phyloP scores from a whole-genome alignment of 805 yeast species.

The Metschnikowia similis region DNA sequence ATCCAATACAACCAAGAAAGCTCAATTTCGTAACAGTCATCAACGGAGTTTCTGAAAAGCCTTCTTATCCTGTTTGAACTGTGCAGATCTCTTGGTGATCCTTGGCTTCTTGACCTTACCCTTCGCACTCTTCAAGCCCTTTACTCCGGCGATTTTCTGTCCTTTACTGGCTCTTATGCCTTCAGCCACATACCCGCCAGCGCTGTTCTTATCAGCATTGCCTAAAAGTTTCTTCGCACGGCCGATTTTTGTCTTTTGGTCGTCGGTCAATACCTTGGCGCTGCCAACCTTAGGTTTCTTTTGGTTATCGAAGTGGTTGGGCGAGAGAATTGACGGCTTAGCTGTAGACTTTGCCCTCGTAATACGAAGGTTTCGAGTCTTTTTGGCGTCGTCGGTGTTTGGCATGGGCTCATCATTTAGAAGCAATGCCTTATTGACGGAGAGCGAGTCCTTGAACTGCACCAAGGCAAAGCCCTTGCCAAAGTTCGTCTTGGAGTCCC shows the following conservation, averaged over 20 bases:
- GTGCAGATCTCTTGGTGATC: conserved; percentile 50
- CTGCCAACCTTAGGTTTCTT: conserved; percentile 21
- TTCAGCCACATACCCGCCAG: conserved; percentile 60
- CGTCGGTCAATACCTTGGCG: conserved; percentile 46
- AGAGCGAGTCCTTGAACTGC: conserved; percentile 70
- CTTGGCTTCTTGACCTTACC: conserved; percentile 52
- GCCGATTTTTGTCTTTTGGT: conserved; percentile 73
- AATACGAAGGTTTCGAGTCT: conserved; percentile 67
- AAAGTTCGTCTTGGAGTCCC: conserved; percentile 89
- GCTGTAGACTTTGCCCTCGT: conserved; percentile 47
- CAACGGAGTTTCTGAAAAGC: conserved; percentile 17
- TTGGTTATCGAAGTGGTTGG: conserved; percentile 38
- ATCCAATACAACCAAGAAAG: not conserved
- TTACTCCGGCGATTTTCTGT: conserved; percentile 53
- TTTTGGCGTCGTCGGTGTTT: conserved; percentile 21
- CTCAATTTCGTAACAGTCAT: not conserved
- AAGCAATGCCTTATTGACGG: conserved; percentile 78
- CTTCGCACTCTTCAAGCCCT: conserved; percentile 47
- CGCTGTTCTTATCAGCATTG: conserved; percentile 70
- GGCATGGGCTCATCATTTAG: conserved; percentile 62
- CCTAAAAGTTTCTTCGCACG: conserved; percentile 74
- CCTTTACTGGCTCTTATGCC: conserved; percentile 79
- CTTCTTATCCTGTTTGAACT: conserved; percentile 42
- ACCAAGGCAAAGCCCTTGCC: conserved; percentile 98
- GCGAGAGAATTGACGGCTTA: conserved; percentile 41